Percentiles rank a stretch among this genome's conserved stretches.
phyloP scores from a whole-genome alignment of 176 grass and related monocot species.

The Avena eriantha region DNA sequence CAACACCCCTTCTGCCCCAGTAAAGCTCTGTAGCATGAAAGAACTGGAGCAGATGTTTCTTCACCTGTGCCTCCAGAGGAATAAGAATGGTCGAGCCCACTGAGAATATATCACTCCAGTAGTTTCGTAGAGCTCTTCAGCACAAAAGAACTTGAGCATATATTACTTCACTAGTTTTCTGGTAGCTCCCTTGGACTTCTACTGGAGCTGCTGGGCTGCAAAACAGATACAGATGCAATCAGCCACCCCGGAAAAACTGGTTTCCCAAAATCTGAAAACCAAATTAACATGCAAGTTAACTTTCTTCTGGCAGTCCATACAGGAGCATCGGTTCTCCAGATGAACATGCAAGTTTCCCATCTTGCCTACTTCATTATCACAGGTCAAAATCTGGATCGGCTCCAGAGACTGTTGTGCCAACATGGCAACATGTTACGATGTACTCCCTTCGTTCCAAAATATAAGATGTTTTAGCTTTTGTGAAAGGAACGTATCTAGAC shows the following conservation, averaged over 20 bases:
- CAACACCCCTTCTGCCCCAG: not conserved
- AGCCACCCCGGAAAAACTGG: not conserved
- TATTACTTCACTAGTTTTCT: not conserved
- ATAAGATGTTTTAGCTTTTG: no score
- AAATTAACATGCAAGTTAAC: not conserved
- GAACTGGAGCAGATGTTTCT: not conserved
- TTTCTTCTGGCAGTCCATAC: not conserved
- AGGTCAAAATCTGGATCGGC: not conserved
- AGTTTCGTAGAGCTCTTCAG: not conserved
- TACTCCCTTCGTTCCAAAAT: not conserved
- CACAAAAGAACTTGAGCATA: not conserved
- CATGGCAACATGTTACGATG: not conserved
- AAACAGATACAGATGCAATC: not conserved
- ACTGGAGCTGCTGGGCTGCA: conserved; percentile 1
- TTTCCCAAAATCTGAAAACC: not conserved
- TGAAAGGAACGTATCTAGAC: no score
- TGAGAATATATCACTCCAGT: not conserved
- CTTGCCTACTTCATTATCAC: not conserved
- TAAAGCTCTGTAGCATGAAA: not conserved
- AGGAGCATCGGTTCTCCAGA: not conserved
- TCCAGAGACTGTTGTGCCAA: not conserved
- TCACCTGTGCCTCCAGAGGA: not conserved
- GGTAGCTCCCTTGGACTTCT: not conserved
- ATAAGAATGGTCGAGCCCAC: not conserved
- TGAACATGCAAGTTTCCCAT: not conserved